Base-by-base conservation (phyloP, 192 early-diverging fungal species). In the Coemansia aciculifera region DNA sequence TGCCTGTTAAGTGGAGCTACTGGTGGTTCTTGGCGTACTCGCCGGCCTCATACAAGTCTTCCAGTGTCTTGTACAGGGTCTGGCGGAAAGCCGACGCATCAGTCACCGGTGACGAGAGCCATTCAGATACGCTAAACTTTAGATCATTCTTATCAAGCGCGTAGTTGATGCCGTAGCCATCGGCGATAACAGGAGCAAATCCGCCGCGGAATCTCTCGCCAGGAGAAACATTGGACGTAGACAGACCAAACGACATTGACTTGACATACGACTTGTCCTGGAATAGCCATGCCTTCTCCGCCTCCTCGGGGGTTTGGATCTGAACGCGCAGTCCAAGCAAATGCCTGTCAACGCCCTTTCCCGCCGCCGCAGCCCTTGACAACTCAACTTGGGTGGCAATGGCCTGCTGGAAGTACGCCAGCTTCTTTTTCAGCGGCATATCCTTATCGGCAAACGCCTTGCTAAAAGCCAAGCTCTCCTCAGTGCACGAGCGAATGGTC, bases 111-210 rank as follows among this genome's bases (percentile, higher is more conserved):
- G 70, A 87, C 32, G 44, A 31, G 48, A 44, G 59, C 84, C 85
- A 86, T 39, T 85, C 81, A 13, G 86, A 83, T 13, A 96, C 83
- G 44, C 87, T 89, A 62, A 93, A 90, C 72, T 90, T 92, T 63
- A 95, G 84, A 23, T 81, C 79, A 24, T 86, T 79, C 43, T 81
- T 81, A 37, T 84, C 86, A 52, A 94, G 81, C 5, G 86, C 85
- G 80, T 96, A 96, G 84, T 91, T 92, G 81, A 92, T 84, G 7
- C 95, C 95, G 67, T 95, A 97, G 11, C 95, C 94, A 32, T 94
- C 91, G 36, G 86, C 85, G 23, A 90, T 86, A 15, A 94, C 93
- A 0, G 93, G 88, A 19, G 94, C 95, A 81, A 97, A 97, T 2
- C 91, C 93, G 61, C 91, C 90, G 71, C 88, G 90, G 67, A 89